Conservation (phyloP, 192 early-diverging fungal genomes). For the Coemansia reversa region DNA sequence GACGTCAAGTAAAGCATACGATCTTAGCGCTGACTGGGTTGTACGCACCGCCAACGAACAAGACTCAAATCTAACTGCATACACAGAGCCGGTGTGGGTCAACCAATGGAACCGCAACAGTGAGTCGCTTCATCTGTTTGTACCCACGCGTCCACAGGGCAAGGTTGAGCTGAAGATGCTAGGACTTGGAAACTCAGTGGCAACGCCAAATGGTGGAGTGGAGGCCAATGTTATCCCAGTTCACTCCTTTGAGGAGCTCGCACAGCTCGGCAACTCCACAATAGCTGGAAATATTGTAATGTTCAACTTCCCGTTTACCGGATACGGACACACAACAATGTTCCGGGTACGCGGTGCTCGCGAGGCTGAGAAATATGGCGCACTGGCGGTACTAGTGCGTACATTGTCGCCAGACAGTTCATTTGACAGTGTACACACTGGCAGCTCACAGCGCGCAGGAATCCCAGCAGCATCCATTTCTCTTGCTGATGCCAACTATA, state of each 20-base stretch:
- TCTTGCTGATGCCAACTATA: slow-evolving; percentile 56
- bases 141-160: slow-evolving; percentile 48
- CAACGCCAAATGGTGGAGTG: slow-evolving; percentile 47
- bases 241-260: slow-evolving; percentile 55
- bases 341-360: slow-evolving; percentile 36
- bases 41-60: slow-evolving; percentile 44
- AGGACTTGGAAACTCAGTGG: slow-evolving; percentile 56
- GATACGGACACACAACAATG: slow-evolving; percentile 17
- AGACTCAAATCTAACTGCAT: slow-evolving; percentile 48
- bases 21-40: slow-evolving; percentile 59
- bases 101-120: slow-evolving; percentile 56
- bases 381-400: slow-evolving; percentile 56
- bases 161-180: slow-evolving; percentile 52
- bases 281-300: slow-evolving; percentile 56
- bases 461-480: slow-evolving; percentile 61
- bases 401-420: slow-evolving; percentile 53
- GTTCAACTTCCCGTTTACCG: slow-evolving; percentile 51
- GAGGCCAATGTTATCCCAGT: slow-evolving; percentile 58
- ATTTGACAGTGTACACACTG: slow-evolving; percentile 58
- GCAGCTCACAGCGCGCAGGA: slow-evolving; percentile 43
- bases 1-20: slow-evolving; percentile 52
- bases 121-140: slow-evolving; percentile 58
- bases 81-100: slow-evolving; percentile 58
- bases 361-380: slow-evolving; percentile 53
- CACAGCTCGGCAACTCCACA: slow-evolving; percentile 29